Conservation (phyloP, 1,284 basidiomycete genomes). For the Naganishia sp. region DNA sequence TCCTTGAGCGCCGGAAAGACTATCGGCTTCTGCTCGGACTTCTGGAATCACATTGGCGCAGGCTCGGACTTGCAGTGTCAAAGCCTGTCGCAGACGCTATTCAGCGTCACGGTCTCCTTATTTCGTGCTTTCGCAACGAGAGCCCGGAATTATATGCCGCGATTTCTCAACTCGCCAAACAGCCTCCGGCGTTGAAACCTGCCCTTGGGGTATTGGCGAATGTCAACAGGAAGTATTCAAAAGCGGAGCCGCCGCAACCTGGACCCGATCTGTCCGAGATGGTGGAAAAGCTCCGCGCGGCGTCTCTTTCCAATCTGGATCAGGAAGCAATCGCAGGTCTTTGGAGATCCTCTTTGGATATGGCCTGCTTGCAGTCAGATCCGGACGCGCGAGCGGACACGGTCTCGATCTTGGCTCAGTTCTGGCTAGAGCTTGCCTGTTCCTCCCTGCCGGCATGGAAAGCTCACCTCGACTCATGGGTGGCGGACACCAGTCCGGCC, state of each 20-base stretch:
- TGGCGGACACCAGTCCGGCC: background rate
- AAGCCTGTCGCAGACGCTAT: slow-evolving; percentile 13
- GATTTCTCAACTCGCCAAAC: background rate
- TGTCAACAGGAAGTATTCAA: background rate
- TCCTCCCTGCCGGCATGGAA: slow-evolving; percentile 1
- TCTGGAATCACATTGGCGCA: background rate
- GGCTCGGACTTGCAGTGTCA: background rate
- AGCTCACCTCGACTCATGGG: slow-evolving; percentile 2
- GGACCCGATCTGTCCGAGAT: background rate
- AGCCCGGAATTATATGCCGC: background rate
- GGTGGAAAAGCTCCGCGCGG: slow-evolving; percentile 1
- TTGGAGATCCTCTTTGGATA: slow-evolving; percentile 12
- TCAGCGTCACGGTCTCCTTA: slow-evolving; percentile 1
- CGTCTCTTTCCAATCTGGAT: background rate
- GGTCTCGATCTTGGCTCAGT: background rate
- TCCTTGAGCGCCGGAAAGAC: slow-evolving; percentile 12
- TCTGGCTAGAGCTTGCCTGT: slow-evolving; percentile 1
- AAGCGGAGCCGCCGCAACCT: background rate
- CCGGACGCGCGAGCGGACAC: background rate
- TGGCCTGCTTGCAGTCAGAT: slow-evolving; percentile 3
- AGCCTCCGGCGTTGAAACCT: too few relatives aligned
- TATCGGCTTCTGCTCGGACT: slow-evolving; percentile 7
- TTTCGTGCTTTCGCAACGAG: slow-evolving; percentile 2
- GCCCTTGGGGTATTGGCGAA: background rate
- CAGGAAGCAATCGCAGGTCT: slow-evolving; percentile 3